phyloP scores from a whole-genome alignment of 2,329 filamentous ascomycete species.

The Diaporthe humulicola region DNA sequence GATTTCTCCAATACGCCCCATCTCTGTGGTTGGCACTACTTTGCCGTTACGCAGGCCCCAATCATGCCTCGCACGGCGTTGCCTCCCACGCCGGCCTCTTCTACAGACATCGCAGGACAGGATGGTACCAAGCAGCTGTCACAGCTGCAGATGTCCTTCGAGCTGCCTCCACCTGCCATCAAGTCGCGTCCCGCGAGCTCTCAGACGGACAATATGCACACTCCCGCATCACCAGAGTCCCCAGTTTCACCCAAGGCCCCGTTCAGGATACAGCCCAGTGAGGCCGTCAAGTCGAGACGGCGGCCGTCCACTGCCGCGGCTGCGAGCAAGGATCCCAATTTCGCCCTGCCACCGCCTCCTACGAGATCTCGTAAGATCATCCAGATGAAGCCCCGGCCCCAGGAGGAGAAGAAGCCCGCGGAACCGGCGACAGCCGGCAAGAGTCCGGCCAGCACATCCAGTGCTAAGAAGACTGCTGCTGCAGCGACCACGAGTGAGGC shows the following conservation, averaged over 20 bases:
- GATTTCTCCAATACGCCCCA: not conserved
- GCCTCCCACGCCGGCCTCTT: constrained; percentile 84
- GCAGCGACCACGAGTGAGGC: constrained; percentile 47
- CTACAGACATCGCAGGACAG: constrained; percentile 82
- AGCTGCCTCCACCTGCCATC: constrained; percentile 83
- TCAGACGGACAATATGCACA: constrained; percentile 34
- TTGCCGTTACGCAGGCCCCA: constrained; percentile 3
- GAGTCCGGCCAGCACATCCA: constrained; percentile 42
- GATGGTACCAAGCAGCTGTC: constrained; percentile 73
- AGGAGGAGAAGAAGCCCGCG: constrained; percentile 52
- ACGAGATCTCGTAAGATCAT: constrained; percentile 96
- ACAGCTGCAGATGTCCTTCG: constrained; percentile 76
- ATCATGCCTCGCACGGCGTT: constrained; percentile 75
- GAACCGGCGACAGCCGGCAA: constrained; percentile 39
- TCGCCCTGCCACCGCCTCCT: constrained; percentile 90
- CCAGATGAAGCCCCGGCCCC: constrained; percentile 85
- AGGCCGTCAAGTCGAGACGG: constrained; percentile 67
- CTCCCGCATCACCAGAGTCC: constrained; percentile 35
- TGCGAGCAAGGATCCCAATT: constrained; percentile 68
- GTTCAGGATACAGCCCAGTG: constrained; percentile 63
- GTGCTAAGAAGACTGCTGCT: constrained; percentile 35
- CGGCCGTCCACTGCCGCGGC: constrained; percentile 61
- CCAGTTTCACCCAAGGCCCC: constrained; percentile 47
- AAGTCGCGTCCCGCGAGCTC: constrained; percentile 56
- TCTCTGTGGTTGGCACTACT: not conserved